Percentiles rank a stretch among this genome's conserved stretches.
Conservation (phyloP, 164 flowering plant species). For the Annona cherimola region DNA sequence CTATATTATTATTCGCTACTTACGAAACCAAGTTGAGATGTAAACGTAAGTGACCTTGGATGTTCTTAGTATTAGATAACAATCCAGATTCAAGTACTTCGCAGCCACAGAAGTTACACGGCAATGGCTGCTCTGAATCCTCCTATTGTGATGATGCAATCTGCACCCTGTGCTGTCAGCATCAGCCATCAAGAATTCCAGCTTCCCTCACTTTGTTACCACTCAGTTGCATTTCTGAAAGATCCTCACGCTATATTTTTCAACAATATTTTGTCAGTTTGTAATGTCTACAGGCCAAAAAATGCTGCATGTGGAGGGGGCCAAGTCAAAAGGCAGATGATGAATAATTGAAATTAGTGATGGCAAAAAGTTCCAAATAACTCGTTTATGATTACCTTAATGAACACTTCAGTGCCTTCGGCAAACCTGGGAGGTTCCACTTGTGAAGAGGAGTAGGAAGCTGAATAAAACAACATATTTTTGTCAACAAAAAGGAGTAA, state of each 20-base stretch:
- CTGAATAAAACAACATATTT: constrained; percentile 25
- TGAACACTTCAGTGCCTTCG: constrained; percentile 67
- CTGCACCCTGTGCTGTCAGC: constrained; percentile 83
- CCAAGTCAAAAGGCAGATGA: not conserved
- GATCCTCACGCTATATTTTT: constrained; percentile 78
- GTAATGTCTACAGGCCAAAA: not conserved
- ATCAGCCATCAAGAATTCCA: constrained; percentile 96
- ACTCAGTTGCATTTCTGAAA: constrained; percentile 94
- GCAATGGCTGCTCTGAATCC: constrained; percentile 99
- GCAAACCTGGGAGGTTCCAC: constrained; percentile 87
- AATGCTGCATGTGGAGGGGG: not conserved
- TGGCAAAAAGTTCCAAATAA: not conserved
- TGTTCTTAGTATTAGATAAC: constrained; percentile 76
- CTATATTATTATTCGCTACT: not conserved
- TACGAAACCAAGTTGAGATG: not conserved
- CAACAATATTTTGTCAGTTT: constrained; percentile 17
- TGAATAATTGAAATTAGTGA: not conserved
- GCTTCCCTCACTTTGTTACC: constrained; percentile 92
- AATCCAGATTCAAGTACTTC: constrained; percentile 77
- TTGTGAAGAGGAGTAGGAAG: constrained; percentile 92
- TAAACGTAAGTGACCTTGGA: constrained; percentile 54
- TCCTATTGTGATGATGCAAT: constrained; percentile 83
- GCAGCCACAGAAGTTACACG: constrained; percentile 99
- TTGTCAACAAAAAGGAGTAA: not conserved
- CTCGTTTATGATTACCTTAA: constrained; percentile 51